Conservation (phyloP, 176 grass and related monocot genomes). For the Stipa capillata region DNA sequence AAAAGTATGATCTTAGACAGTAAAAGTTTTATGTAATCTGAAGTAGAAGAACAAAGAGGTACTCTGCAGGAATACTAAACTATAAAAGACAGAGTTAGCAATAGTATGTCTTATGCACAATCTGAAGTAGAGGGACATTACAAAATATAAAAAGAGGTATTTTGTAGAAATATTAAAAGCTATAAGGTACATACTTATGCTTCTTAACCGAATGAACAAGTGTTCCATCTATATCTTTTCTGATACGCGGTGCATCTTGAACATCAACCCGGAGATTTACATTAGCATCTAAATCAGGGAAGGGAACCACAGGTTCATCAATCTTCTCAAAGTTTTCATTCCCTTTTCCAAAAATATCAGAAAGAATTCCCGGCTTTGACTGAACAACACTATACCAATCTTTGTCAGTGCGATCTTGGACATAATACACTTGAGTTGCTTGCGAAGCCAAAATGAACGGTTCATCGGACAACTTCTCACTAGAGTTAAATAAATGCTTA, state of each 20-base stretch:
- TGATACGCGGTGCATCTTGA: neutral
- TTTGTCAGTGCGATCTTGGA: neutral
- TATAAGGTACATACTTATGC: neutral
- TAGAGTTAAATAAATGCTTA: neutral
- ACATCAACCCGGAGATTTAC: neutral
- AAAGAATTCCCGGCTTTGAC: neutral
- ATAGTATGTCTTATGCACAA: too few species aligned
- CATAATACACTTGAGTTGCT: neutral
- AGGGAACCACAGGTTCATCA: neutral
- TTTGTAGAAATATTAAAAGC: too few species aligned
- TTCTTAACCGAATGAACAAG: neutral
- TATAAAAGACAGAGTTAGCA: too few species aligned
- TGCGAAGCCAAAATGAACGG: too few species aligned
- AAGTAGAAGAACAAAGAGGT: neutral
- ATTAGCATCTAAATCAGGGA: neutral
- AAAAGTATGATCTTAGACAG: neutral
- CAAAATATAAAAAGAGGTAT: neutral
- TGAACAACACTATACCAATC: neutral
- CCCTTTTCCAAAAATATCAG: neutral
- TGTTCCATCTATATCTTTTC: neutral
- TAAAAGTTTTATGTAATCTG: neutral
- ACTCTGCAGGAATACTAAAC: too few species aligned
- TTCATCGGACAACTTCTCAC: neutral
- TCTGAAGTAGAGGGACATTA: too few species aligned
- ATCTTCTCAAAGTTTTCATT: neutral